Percentiles rank a stretch among this genome's conserved stretches.
Conservation (phyloP, 1,139 yeast genomes). For the Hemisphaericaspora xylofermentans region DNA sequence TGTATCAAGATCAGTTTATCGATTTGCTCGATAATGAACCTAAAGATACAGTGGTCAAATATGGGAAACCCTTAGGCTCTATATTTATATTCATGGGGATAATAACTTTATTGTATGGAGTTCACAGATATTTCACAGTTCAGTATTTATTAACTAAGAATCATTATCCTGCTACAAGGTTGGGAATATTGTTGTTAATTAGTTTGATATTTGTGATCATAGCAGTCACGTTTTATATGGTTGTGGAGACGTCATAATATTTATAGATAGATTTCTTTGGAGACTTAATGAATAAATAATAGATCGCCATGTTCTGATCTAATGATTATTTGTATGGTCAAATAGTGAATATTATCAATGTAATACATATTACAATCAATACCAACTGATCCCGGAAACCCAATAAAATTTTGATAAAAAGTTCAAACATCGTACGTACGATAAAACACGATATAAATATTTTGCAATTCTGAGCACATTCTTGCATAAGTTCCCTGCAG, state of each 20-base stretch:
- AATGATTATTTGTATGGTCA: no score
- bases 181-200: constrained; percentile 23
- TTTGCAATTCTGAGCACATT: no score
- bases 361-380: no score
- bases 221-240: constrained; percentile 23
- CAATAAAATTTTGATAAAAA: no score
- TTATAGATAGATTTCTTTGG: neutral
- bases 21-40: neutral
- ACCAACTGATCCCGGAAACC: no score
- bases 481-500: no score
- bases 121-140: constrained; percentile 35
- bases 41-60: constrained; percentile 14
- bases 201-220: constrained; percentile 22
- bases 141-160: constrained; percentile 27
- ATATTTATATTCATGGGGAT: constrained; percentile 38
- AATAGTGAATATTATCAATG: no score
- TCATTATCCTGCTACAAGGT: constrained; percentile 32
- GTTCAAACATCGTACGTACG: no score
- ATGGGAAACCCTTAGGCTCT: constrained; percentile 40
- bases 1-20: constrained; percentile 9
- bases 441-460: no score
- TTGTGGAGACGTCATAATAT: constrained; percentile 14
- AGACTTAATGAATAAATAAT: no score
- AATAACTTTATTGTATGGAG: constrained; percentile 32
- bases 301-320: no score